phyloP scores from a whole-genome alignment of 78 protist species.

The Dictyostelium citrinum region DNA sequence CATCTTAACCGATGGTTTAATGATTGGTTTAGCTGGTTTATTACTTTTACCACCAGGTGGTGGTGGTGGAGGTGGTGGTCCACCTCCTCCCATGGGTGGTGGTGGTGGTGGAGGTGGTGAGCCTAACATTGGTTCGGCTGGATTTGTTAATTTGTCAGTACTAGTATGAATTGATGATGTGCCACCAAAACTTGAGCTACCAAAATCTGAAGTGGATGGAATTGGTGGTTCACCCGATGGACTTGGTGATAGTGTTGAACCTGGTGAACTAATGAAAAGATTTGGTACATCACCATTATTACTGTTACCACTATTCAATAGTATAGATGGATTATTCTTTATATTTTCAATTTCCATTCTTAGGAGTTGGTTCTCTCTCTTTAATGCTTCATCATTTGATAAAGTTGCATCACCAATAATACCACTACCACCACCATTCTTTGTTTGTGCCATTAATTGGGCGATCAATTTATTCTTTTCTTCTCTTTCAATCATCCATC shows the following conservation, averaged over 20 bases:
- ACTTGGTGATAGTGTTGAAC: background rate
- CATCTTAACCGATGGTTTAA: conserved; percentile 67
- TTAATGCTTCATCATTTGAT: background rate
- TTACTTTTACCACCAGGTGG: conserved; percentile 18
- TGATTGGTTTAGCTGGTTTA: conserved; percentile 52
- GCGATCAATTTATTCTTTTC: conserved; percentile 68
- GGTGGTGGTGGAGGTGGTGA: conserved; percentile 73
- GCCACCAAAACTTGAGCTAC: background rate
- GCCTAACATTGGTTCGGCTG: background rate
- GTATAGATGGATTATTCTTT: background rate
- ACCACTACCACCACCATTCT: background rate
- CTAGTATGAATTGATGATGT: background rate
- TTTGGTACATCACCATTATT: background rate
- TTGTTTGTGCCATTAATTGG: conserved; percentile 26
- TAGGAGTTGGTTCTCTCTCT: conserved; percentile 15
- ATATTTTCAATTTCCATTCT: conserved; percentile 36
- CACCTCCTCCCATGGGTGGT: conserved; percentile 5
- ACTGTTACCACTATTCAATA: background rate
- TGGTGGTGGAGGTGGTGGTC: conserved; percentile 76
- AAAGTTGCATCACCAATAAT: background rate
- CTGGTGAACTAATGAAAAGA: background rate
- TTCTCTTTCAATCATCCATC: conserved; percentile 46
- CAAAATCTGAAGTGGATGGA: background rate
- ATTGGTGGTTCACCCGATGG: background rate
- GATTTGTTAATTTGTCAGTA: background rate